Evolutionary conservation across 805 yeast genomes (phyloP).

Genomic region (Lachancea nothofagi): DNA sequence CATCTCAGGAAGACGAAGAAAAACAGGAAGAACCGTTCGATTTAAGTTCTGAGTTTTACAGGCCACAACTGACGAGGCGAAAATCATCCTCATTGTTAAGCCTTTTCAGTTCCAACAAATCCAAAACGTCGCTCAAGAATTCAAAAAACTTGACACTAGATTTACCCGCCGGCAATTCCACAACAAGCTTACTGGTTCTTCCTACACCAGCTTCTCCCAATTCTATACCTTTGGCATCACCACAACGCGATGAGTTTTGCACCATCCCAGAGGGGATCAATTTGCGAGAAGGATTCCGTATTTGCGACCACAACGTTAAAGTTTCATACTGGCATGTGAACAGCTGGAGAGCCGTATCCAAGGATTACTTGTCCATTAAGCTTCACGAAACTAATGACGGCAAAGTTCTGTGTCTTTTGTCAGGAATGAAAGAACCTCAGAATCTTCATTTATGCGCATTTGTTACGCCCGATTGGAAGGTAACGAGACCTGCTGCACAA

Average conservation of each 20-base stretch:
- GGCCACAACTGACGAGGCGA: slow-evolving; percentile 11
- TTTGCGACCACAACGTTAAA: slow-evolving; percentile 18
- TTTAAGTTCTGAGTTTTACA: slow-evolving; percentile 9
- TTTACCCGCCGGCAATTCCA: slow-evolving; percentile 6
- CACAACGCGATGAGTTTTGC: slow-evolving; percentile 4
- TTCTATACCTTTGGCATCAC: slow-evolving; percentile 1
- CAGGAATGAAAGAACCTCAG: slow-evolving; percentile 7
- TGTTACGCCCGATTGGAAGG: slow-evolving; percentile 21
- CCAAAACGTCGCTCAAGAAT: slow-evolving; percentile 9
- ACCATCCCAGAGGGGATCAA: slow-evolving; percentile 14
- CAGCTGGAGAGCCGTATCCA: slow-evolving; percentile 21
- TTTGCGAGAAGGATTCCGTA: slow-evolving; percentile 3
- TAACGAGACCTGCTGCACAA: slow-evolving; percentile 27
- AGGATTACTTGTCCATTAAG: slow-evolving; percentile 4
- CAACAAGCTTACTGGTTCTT: slow-evolving; percentile 1
- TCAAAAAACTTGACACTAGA: slow-evolving; percentile 16
- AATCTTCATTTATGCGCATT: slow-evolving; percentile 16
- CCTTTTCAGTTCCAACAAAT: slow-evolving; percentile 20
- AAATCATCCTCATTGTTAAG: slow-evolving; percentile 28
- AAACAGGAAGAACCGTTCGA: slow-evolving; percentile 3
- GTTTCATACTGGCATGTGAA: slow-evolving; percentile 24
- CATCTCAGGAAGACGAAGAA: slow-evolving; percentile 10
- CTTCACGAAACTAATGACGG: slow-evolving; percentile 7
- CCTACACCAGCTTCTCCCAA: slow-evolving; percentile 8
- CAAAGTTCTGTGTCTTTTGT: slow-evolving; percentile 12